These are phyloP conservation scores for Rugiboletus extremiorientalis DNA, from an alignment of 1,284 basidiomycete species.

Conservation along the genomic window DNA sequence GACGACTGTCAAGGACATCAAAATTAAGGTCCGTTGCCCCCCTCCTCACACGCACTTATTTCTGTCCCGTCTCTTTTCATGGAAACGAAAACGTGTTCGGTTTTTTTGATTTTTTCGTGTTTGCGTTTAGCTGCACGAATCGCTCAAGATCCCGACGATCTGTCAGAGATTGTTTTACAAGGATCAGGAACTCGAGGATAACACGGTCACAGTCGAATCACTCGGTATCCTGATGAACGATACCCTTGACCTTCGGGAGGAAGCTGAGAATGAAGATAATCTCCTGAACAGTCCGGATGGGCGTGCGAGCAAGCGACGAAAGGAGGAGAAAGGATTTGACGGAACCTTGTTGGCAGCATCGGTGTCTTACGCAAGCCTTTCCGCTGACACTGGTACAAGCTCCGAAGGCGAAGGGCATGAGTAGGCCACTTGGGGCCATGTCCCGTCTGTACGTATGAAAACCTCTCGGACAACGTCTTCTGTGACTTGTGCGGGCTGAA, in stretches of 20 bases:
- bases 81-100: neutral
- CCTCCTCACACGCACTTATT: no score
- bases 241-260: conserved; percentile 62
- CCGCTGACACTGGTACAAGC: conserved; percentile 34
- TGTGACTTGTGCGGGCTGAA: conserved; percentile 42
- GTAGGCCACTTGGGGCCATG: conserved; percentile 42
- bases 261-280: conserved; percentile 57
- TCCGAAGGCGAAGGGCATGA: conserved; percentile 36
- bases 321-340: conserved; percentile 70
- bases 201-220: conserved; percentile 53
- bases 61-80: no score
- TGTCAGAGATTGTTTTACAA: conserved; percentile 69
- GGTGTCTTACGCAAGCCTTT: conserved; percentile 28
- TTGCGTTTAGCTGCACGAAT: conserved; percentile 52
- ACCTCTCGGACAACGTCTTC: conserved; percentile 33
- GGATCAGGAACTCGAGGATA: conserved; percentile 64
- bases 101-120: neutral
- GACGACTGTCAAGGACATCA: conserved; percentile 75
- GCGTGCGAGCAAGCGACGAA: conserved; percentile 43
- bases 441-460: conserved; percentile 43
- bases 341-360: conserved; percentile 57
- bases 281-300: conserved; percentile 52
- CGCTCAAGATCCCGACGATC: conserved; percentile 66
- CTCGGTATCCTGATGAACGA: conserved; percentile 67
- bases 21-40: conserved; percentile 55